Conservation (phyloP, 2,329 filamentous ascomycete species). For the Pestalotiopsis sp. region DNA sequence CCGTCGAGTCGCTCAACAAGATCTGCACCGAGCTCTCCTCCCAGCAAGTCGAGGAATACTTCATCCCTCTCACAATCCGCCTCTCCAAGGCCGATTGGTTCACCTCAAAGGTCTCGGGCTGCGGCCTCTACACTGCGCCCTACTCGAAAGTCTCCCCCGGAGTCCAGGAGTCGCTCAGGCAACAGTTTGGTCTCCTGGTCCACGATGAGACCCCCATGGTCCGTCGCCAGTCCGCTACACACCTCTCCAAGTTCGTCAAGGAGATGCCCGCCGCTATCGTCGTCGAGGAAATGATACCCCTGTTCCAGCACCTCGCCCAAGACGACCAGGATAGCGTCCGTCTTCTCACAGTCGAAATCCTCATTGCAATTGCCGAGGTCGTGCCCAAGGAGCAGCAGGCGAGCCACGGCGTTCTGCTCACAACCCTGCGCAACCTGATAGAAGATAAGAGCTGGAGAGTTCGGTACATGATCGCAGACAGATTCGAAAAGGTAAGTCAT, state of each 20-base stretch:
- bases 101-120: slow-evolving; percentile 97
- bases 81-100: slow-evolving; percentile 99
- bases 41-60: slow-evolving; percentile 94
- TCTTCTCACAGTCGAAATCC: slow-evolving; percentile 91
- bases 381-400: slow-evolving; percentile 98
- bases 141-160: slow-evolving; percentile 87
- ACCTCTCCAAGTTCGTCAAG: slow-evolving; percentile 96
- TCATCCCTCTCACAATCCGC: slow-evolving; percentile 92
- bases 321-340: slow-evolving; percentile 98
- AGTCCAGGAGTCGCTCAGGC: slow-evolving; percentile 88
- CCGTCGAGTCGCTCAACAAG: slow-evolving; percentile 98
- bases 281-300: slow-evolving; percentile 97
- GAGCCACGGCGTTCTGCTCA: slow-evolving; percentile 90
- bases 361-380: slow-evolving; percentile 94
- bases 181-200: slow-evolving; percentile 90
- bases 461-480: slow-evolving; percentile 97
- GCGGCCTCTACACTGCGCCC: slow-evolving; percentile 89
- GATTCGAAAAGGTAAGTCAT: slow-evolving; percentile 84
- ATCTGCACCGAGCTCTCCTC: slow-evolving; percentile 92
- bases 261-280: slow-evolving; percentile 91
- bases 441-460: slow-evolving; percentile 99
- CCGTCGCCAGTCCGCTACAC: slow-evolving; percentile 92
- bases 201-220: slow-evolving; percentile 99
- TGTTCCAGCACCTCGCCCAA: slow-evolving; percentile 94
- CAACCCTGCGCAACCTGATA: slow-evolving; percentile 88